Percentiles rank a stretch among this genome's conserved stretches.
These are phyloP conservation scores for Cryptococcus jaspeensis DNA, from an alignment of 1,284 basidiomycete genomes.

Conservation along the genomic window DNA sequence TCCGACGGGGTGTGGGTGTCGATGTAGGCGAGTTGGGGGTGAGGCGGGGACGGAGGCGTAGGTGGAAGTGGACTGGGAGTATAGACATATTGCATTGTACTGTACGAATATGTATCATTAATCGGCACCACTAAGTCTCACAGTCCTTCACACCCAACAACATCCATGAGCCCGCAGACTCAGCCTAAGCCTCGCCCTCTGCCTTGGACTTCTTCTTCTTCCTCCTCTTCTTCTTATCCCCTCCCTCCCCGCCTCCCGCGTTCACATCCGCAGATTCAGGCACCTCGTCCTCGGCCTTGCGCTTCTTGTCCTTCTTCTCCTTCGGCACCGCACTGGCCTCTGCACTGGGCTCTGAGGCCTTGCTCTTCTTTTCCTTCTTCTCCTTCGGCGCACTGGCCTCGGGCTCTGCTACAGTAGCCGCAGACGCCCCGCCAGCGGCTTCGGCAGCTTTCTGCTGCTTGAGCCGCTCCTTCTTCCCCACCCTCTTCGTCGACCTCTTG, in stretches of 20 bases:
- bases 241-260: conserved; percentile 5
- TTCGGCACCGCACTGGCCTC: background rate
- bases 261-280: background rate
- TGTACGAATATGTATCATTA: background rate
- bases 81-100: background rate
- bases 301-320: conserved; percentile 12
- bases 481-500: conserved; percentile 4
- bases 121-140: background rate
- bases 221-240: conserved; percentile 16
- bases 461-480: conserved; percentile 22
- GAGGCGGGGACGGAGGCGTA: background rate
- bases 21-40: conserved; percentile 26
- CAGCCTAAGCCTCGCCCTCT: background rate
- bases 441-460: conserved; percentile 14
- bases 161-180: no score
- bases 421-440: background rate
- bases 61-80: background rate
- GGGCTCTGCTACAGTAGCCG: background rate
- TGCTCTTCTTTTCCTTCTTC: conserved; percentile 10
- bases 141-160: no score
- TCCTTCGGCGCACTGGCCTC: background rate
- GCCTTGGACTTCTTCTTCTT: conserved; percentile 12
- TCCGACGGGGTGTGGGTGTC: conserved; percentile 44
- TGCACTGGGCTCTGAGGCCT: background rate
- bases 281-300: background rate